A percentile compares a stretch with the other conserved stretches of the same genome.
These are phyloP conservation scores for Purshia tridentata DNA, from an alignment of 306 rosid species.

Conservation along the genomic window DNA sequence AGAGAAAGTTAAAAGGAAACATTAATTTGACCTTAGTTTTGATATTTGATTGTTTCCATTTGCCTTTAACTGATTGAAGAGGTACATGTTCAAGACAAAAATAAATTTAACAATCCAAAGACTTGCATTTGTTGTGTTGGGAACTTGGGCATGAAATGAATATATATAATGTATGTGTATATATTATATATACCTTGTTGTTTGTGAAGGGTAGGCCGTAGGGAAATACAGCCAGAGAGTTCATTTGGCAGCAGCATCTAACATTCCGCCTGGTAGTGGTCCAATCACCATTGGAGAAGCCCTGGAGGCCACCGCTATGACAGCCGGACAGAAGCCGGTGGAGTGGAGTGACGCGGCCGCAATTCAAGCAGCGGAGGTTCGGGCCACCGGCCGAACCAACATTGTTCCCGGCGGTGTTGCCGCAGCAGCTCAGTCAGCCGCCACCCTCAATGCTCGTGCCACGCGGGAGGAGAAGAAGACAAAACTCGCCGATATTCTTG, in stretches of 20 bases:
- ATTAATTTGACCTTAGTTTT: too few relatives aligned
- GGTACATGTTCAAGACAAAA: too few relatives aligned
- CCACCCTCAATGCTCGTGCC: constrained; percentile 55
- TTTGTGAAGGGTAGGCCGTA: constrained; percentile 40
- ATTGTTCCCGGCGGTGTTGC: constrained; percentile 68
- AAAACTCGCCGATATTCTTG: constrained; percentile 57
- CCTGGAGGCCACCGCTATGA: constrained; percentile 56
- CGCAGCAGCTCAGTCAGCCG: constrained; percentile 68
- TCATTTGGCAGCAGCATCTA: constrained; percentile 29
- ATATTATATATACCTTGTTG: neutral
- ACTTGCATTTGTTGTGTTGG: neutral
- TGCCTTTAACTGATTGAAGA: too few relatives aligned
- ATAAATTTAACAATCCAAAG: too few relatives aligned
- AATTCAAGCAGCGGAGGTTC: constrained; percentile 72
- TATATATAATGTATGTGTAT: neutral
- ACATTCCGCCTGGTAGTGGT: constrained; percentile 6
- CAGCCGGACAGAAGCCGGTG: constrained; percentile 54
- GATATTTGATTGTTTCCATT: too few relatives aligned
- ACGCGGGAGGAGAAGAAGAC: constrained; percentile 49
- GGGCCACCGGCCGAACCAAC: constrained; percentile 64
- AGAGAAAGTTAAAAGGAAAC: too few relatives aligned
- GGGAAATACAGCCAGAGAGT: constrained; percentile 36
- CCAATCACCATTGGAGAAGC: constrained; percentile 78
- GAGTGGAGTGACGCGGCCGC: constrained; percentile 72
- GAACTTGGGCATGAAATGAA: neutral